Percentiles rank a stretch among this genome's conserved stretches.
phyloP scores from a whole-genome alignment of 495 filamentous ascomycete species.

The Neurospora sp. region DNA sequence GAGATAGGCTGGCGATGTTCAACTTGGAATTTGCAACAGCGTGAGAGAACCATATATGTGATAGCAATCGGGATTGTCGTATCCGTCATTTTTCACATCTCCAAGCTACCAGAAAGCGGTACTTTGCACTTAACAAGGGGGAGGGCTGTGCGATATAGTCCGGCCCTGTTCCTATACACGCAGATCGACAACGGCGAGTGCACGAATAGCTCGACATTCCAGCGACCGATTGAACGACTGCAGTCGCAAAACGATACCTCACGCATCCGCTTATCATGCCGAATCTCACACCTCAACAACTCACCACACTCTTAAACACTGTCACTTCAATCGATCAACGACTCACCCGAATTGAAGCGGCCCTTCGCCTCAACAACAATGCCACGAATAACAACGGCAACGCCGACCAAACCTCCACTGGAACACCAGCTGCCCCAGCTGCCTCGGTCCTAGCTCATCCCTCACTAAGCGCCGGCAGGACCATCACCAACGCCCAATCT shows the following conservation, averaged over 20 bases:
- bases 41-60: not conserved
- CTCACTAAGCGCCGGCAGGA: not conserved
- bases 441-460: not conserved
- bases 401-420: not conserved
- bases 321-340: constrained; percentile 26
- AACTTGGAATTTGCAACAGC: not conserved
- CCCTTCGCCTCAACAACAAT: constrained; percentile 6
- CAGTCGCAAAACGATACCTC: not conserved
- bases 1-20: not conserved
- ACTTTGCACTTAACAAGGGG: not conserved
- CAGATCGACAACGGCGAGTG: not conserved
- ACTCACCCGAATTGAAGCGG: constrained; percentile 22
- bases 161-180: not conserved
- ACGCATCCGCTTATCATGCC: not conserved
- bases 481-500: not conserved
- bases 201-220: not conserved
- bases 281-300: constrained; percentile 10
- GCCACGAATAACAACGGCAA: not conserved
- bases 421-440: not conserved
- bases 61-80: not conserved
- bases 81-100: not conserved
- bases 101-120: not conserved
- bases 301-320: constrained; percentile 18
- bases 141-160: not conserved
- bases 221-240: not conserved